Evolutionary conservation across 495 filamentous ascomycete species (phyloP).

Genomic region (Lepidopterella palustris): DNA sequence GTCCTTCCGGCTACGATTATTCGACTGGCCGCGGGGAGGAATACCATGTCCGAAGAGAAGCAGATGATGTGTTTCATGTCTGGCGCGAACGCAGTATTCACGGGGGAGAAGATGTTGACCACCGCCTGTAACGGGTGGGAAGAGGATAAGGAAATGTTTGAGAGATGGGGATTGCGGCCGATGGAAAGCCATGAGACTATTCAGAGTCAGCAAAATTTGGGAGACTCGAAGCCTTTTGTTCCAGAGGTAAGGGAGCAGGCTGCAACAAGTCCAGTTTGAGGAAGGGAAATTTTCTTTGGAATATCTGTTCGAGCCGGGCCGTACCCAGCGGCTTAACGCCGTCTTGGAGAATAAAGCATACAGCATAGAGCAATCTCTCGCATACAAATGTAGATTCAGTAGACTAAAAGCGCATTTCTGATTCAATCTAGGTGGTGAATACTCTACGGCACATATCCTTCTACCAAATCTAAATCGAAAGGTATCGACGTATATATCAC

Average conservation of each 20-base stretch:
- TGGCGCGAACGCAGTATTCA: constrained; percentile 83
- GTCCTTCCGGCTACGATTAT: constrained; percentile 76
- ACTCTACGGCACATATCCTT: too few relatives aligned
- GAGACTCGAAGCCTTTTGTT: background rate
- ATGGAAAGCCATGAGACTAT: constrained; percentile 50
- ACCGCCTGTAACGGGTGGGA: constrained; percentile 85
- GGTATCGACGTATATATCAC: too few relatives aligned
- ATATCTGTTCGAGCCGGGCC: background rate
- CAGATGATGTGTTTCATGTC: constrained; percentile 79
- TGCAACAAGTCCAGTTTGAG: constrained; percentile 6
- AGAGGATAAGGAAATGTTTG: constrained; percentile 73
- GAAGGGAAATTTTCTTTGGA: background rate
- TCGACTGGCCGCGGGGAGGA: constrained; percentile 71
- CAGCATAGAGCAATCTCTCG: too few relatives aligned
- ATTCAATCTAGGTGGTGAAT: too few relatives aligned
- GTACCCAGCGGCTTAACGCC: too few relatives aligned
- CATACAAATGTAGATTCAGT: too few relatives aligned
- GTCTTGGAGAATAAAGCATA: too few relatives aligned
- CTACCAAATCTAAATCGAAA: too few relatives aligned
- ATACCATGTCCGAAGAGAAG: constrained; percentile 71
- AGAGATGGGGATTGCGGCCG: constrained; percentile 65
- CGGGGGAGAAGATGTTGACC: constrained; percentile 87
- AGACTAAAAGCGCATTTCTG: too few relatives aligned
- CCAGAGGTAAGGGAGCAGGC: constrained; percentile 17
- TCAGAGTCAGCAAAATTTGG: constrained; percentile 12